Conservation (phyloP, 2,329 filamentous ascomycete genomes). For the Alternaria sp. region DNA sequence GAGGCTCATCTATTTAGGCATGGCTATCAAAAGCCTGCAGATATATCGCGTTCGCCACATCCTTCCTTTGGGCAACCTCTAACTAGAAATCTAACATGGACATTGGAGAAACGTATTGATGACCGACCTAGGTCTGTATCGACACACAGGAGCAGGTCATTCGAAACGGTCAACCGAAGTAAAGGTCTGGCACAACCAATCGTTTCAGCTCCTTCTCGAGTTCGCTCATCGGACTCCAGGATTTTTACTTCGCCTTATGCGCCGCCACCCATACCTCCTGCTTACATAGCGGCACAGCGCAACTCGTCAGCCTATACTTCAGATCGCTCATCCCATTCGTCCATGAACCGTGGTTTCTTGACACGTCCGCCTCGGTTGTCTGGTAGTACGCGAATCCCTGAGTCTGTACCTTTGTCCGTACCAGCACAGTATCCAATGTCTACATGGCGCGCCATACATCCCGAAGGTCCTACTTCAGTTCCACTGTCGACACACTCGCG, state of each 20-base stretch:
- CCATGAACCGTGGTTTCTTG: constrained; percentile 20
- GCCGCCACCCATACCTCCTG: constrained; percentile 40
- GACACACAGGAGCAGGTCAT: constrained; percentile 26
- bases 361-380: constrained; percentile 33
- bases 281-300: constrained; percentile 26
- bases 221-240: constrained; percentile 29
- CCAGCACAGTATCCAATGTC: constrained; percentile 44
- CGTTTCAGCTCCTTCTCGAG: background rate
- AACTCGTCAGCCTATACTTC: constrained; percentile 24
- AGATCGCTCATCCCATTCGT: constrained; percentile 26
- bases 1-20: constrained; percentile 48
- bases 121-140: constrained; percentile 23
- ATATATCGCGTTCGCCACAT: constrained; percentile 23
- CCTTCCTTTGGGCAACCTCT: constrained; percentile 31
- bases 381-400: constrained; percentile 23
- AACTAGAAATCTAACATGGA: constrained; percentile 20
- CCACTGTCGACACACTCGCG: constrained; percentile 31
- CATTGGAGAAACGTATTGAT: constrained; percentile 25
- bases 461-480: constrained; percentile 29
- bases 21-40: constrained; percentile 25
- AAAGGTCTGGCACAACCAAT: constrained; percentile 13
- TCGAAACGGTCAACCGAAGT: constrained; percentile 34
- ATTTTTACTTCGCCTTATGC: constrained; percentile 42
- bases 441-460: constrained; percentile 45
- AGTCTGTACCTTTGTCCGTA: constrained; percentile 35